phyloP scores from a whole-genome alignment of 2,329 filamentous ascomycete species.

The Ophiostoma australiae region DNA sequence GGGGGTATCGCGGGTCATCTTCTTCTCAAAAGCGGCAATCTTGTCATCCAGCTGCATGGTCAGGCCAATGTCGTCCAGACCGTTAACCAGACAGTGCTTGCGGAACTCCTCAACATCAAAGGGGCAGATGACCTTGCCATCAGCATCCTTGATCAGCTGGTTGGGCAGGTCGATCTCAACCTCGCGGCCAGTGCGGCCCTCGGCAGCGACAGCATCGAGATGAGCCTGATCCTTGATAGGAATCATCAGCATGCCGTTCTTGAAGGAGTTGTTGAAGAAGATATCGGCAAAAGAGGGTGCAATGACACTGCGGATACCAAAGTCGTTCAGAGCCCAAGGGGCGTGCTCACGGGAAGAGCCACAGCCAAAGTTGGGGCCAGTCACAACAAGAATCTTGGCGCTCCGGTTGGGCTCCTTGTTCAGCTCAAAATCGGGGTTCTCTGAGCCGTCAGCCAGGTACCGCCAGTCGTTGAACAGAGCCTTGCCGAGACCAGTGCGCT shows the following conservation, averaged over 20 bases:
- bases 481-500: constrained; percentile 84
- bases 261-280: constrained; percentile 99
- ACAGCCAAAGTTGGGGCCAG: constrained; percentile 91
- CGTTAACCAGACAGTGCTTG: constrained; percentile 90
- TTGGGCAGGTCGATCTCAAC: constrained; percentile 84
- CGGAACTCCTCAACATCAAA: constrained; percentile 92
- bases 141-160: constrained; percentile 72
- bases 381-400: constrained; percentile 85
- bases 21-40: constrained; percentile 76
- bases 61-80: constrained; percentile 90
- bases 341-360: constrained; percentile 91
- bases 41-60: constrained; percentile 90
- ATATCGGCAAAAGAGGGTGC: constrained; percentile 85
- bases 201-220: constrained; percentile 66
- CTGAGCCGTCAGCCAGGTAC: constrained; percentile 66
- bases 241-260: constrained; percentile 97
- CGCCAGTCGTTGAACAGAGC: constrained; percentile 85
- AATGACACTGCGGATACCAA: constrained; percentile 90
- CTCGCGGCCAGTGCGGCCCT: constrained; percentile 74
- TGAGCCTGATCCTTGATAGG: constrained; percentile 62
- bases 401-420: constrained; percentile 83
- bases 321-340: constrained; percentile 93
- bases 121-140: constrained; percentile 65
- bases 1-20: constrained; percentile 71
- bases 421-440: constrained; percentile 78